Evolutionary conservation across 2,329 filamentous ascomycete genomes (phyloP), one percentile per base, ranked within the genome.

Genomic region (Basipetospora chlamydospora): DNA sequence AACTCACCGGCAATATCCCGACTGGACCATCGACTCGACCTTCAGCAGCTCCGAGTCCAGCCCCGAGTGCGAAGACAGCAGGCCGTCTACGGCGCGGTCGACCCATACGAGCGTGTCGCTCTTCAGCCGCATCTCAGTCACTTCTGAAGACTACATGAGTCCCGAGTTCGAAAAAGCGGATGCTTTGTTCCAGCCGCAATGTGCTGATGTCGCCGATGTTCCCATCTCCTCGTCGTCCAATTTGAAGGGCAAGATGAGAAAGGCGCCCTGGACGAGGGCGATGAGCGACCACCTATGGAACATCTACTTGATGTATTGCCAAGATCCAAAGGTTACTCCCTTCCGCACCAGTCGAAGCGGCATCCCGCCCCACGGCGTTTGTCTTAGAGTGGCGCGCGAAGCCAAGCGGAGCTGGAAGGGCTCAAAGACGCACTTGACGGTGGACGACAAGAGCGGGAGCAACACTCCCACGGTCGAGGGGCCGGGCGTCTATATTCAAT

Each of bases 261-360:
- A 67, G 49, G 68, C 69, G 1, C 66, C 64, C 0, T 80, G 76
- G 76, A 77, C 73, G 4, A 69, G 67, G 42, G 64, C 70, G 13
- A 78, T 80, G 72, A 73, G 63, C 54, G 59, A 68, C 10, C 76
- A 80, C 46, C 54, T 80, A 8, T 80, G 76, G 76, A 64, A 69
- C 5, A 77, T 70, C 1, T 80, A 78, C 48, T 57, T 69, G 40
- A 57, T 75, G 36, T 80, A 80, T 46, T 57, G 80, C 28, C 70
- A 77, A 49, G 76, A 80, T 45, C 74, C 76, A 31, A 73, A 71
- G 33, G 73, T 79, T 3, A 80, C 76, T 1, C 76, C 76, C 0
- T 73, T 80, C 42, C 66, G 71, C 35, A 63, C 77, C 38, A 68
- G 73, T 41, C 75, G 73, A 47, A 74, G 70, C 47, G 66, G 68